These are phyloP conservation scores for Nicotiana tomentosiformis DNA, from an alignment of 257 asterid species.

Conservation along the genomic window DNA sequence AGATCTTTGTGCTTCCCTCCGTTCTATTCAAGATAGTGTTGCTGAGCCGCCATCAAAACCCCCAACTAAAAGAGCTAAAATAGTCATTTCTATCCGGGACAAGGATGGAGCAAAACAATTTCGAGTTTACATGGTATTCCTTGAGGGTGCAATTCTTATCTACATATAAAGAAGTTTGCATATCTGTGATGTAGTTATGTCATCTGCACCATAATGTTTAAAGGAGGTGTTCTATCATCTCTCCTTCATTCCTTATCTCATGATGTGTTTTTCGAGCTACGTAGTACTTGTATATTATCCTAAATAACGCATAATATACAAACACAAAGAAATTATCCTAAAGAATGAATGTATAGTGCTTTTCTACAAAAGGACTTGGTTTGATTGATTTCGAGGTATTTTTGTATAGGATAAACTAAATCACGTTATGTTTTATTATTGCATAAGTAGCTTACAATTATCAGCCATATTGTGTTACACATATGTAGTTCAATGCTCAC, in stretches of 20 bases:
- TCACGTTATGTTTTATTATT: neutral
- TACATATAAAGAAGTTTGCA: neutral
- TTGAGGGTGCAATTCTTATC: neutral
- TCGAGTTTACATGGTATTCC: slow-evolving; percentile 19
- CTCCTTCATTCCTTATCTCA: neutral
- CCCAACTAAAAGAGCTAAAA: slow-evolving; percentile 20
- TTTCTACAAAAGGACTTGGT: neutral
- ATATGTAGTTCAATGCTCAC: neutral
- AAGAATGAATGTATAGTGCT: neutral
- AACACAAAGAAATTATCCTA: neutral
- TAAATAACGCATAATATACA: neutral
- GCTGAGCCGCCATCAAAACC: slow-evolving; percentile 2
- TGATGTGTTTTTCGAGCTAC: neutral
- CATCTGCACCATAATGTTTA: neutral
- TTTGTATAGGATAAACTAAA: neutral
- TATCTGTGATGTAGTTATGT: neutral
- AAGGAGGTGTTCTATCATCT: neutral
- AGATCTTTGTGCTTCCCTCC: slow-evolving; percentile 14
- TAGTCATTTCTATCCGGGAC: slow-evolving; percentile 19
- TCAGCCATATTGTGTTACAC: neutral
- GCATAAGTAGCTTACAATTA: neutral
- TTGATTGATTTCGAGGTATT: neutral
- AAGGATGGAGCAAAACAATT: slow-evolving; percentile 18
- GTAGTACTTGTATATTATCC: neutral
- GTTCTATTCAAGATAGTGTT: slow-evolving; percentile 17